Evolutionary conservation across 768 basidiomycete genomes (phyloP).

Genomic region (Termitomyces sp.): DNA sequence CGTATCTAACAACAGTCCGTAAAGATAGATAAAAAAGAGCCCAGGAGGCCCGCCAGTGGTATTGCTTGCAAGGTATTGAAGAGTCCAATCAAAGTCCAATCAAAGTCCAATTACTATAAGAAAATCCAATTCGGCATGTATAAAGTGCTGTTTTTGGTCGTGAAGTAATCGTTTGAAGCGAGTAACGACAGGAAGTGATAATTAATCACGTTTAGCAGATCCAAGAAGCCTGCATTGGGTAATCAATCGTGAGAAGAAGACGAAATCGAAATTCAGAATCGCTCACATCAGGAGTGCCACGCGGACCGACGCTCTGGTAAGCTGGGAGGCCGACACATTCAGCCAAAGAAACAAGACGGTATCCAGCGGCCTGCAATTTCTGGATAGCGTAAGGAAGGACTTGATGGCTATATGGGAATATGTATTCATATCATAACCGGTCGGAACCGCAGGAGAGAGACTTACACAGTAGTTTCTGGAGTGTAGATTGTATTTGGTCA

Average conservation of each 20-base stretch:
- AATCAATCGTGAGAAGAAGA: background rate
- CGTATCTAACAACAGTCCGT: background rate
- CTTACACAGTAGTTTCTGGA: constrained; percentile 33
- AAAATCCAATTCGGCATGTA: no score
- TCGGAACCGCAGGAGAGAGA: background rate
- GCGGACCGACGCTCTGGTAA: constrained; percentile 27
- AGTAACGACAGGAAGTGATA: background rate
- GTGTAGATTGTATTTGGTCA: background rate
- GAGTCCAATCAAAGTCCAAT: no score
- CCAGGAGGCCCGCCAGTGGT: background rate
- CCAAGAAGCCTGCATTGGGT: constrained; percentile 5
- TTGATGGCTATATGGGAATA: constrained; percentile 20
- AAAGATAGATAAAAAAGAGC: background rate
- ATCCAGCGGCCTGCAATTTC: constrained; percentile 30
- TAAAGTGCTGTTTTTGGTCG: background rate
- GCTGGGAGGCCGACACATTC: constrained; percentile 32
- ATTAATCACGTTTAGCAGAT: constrained; percentile 4
- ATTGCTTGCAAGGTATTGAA: background rate
- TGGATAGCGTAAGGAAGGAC: constrained; percentile 32
- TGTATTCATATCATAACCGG: background rate
- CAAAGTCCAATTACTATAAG: no score
- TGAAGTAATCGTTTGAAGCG: background rate
- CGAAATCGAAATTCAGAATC: background rate
- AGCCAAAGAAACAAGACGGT: constrained; percentile 34
- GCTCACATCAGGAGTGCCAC: constrained; percentile 26